Evolutionary conservation across 108 stramenopile species (phyloP), one percentile per base, ranked within the genome.

Genomic region (Stephanodiscus minutulus): DNA sequence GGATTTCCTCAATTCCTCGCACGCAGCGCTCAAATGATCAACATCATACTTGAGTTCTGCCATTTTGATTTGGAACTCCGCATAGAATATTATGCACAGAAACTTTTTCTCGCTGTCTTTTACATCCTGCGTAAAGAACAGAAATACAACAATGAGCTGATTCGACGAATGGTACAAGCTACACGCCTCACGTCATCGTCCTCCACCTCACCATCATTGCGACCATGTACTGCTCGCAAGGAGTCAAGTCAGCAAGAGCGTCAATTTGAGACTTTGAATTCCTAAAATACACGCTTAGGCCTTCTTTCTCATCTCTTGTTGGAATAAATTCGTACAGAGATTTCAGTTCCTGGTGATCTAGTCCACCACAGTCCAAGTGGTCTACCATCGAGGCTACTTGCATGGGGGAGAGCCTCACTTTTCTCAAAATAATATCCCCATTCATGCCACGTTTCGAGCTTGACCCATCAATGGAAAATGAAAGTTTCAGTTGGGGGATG

Each of bases 391-490:
- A 66, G 35, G 93, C 87, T 21, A 88, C 72, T 44, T 70, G 74
- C 11, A 81, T 44, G 70, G 83, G 83, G 5, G 73, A 75, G n/a
- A 83, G 77, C 67, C 87, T 90, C 11, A 94, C 43, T 35, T 91
- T 66, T 18, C 87, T 74, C 31, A 96, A 78, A 20, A 87, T 84
- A 48, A 96, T 96, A 25, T 89, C 91, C 24, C 88, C 91, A 74
- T 96, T 96, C 90, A 93, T 91, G 0, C 86, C 91, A 17, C 90
- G 83, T 69, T 96, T 96, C 1, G 68, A 44, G 68, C 64, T 64
- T 33, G 17, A 35, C 18, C 59, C 9, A 28, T 56, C 13, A 15
- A 13, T 33, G 29, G 35, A 53, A 7, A 24, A 1, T 1, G 18
- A 20, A 52, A 53, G 15, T 25, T 12, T 13, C 13, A 13, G 22